Evolutionary conservation across 768 basidiomycete species (phyloP).

Genomic region (Boletus vinaceobasis): DNA sequence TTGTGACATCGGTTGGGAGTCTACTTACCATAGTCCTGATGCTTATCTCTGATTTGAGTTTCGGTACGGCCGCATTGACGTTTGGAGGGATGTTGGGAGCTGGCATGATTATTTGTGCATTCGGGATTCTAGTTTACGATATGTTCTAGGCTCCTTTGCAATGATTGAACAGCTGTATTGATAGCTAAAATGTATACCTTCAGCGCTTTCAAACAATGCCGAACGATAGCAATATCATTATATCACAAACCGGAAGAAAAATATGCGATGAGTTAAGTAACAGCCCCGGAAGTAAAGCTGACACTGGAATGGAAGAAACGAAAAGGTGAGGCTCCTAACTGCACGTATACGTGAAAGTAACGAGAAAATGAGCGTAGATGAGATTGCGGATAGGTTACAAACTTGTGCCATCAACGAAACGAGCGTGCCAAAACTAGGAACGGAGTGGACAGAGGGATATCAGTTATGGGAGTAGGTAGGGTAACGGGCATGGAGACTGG

Average conservation of each 20-base stretch:
- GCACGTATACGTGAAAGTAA: constrained; percentile 18
- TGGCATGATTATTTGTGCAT: constrained; percentile 76
- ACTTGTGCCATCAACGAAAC: constrained; percentile 28
- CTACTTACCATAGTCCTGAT: constrained; percentile 94
- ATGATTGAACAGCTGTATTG: background rate
- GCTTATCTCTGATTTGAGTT: constrained; percentile 71
- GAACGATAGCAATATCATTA: constrained; percentile 36
- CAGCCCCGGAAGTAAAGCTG: constrained; percentile 22
- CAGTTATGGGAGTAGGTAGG: constrained; percentile 30
- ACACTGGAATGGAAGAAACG: constrained; percentile 13
- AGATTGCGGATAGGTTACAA: constrained; percentile 32
- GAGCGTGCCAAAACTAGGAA: constrained; percentile 22
- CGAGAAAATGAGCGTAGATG: constrained; percentile 31
- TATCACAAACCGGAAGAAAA: constrained; percentile 38
- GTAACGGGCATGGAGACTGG: constrained; percentile 23
- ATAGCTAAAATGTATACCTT: background rate
- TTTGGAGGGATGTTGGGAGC: constrained; percentile 74
- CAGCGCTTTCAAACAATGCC: background rate
- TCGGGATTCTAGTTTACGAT: constrained; percentile 74
- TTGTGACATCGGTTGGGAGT: constrained; percentile 84
- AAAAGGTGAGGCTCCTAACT: constrained; percentile 10
- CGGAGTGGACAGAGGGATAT: constrained; percentile 24
- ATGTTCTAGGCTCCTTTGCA: constrained; percentile 40
- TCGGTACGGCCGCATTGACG: constrained; percentile 65
- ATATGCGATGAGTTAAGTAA: constrained; percentile 36